Evolutionary conservation across 371 early-diverging fungal species (phyloP).

Genomic region (Mortierella sp.): DNA sequence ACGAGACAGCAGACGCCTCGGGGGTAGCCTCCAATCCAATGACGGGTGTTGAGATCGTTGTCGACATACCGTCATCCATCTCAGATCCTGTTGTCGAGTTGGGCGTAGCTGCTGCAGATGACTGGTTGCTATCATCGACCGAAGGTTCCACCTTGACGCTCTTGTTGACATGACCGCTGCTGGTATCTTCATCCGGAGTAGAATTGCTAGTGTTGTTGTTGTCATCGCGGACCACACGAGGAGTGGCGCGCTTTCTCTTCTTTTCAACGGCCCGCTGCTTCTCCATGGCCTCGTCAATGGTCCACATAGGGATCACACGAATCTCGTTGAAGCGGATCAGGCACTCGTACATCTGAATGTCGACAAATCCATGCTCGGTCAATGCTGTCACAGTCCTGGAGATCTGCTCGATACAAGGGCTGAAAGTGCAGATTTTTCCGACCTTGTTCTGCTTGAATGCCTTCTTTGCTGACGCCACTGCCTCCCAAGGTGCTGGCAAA

Average conservation of each 20-base stretch:
- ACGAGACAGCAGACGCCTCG: not conserved
- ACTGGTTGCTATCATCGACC: constrained; percentile 58
- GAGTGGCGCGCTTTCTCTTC: constrained; percentile 55
- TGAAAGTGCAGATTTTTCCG: constrained; percentile 92
- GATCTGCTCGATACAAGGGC: constrained; percentile 98
- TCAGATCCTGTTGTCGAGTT: constrained; percentile 34
- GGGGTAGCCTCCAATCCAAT: constrained; percentile 14
- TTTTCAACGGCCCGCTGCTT: constrained; percentile 58
- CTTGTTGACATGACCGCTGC: constrained; percentile 30
- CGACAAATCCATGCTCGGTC: constrained; percentile 83
- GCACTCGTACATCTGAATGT: constrained; percentile 88
- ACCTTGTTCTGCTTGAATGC: constrained; percentile 84
- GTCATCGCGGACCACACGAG: constrained; percentile 29
- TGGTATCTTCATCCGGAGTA: constrained; percentile 2
- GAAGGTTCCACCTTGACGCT: constrained; percentile 20
- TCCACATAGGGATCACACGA: constrained; percentile 62
- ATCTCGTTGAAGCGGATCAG: constrained; percentile 75
- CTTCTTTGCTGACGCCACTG: constrained; percentile 83
- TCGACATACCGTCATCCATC: constrained; percentile 37
- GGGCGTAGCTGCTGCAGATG: constrained; percentile 59
- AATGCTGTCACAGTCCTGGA: constrained; percentile 82
- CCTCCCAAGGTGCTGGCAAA: constrained; percentile 97
- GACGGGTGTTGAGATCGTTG: constrained; percentile 1
- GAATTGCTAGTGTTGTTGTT: constrained; percentile 19
- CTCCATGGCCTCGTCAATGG: constrained; percentile 66